Percentiles rank a stretch among this genome's conserved stretches.
Conservation (phyloP, 1,139 yeast genomes). For the Diutina mesorugosa region DNA sequence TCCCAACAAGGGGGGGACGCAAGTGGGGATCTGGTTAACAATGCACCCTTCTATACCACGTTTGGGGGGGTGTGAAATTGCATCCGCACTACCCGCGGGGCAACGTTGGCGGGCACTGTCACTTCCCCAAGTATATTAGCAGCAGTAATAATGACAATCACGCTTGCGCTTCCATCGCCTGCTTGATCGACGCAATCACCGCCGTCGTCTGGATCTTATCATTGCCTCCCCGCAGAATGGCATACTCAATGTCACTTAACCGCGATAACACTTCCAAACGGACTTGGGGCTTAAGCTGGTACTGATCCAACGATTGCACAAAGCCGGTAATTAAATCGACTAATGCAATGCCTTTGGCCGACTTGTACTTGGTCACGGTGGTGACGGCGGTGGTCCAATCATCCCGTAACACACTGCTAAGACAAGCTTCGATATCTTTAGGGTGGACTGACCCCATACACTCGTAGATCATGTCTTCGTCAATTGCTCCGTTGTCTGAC, state of each 20-base stretch:
- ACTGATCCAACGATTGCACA: slow-evolving; percentile 50
- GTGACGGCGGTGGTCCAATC: slow-evolving; percentile 76
- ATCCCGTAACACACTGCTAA: slow-evolving; percentile 68
- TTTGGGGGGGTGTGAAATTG: not conserved
- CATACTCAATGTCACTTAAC: slow-evolving; percentile 78
- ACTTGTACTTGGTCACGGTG: slow-evolving; percentile 52
- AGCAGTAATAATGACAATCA: not conserved
- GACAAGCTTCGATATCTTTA: slow-evolving; percentile 58
- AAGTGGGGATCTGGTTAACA: not conserved
- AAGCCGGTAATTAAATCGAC: slow-evolving; percentile 75
- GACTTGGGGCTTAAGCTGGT: slow-evolving; percentile 51
- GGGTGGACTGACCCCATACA: slow-evolving; percentile 97
- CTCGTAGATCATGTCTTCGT: slow-evolving; percentile 70
- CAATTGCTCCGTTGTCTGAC: slow-evolving; percentile 34
- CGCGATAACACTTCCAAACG: slow-evolving; percentile 55
- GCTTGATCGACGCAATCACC: slow-evolving; percentile 74
- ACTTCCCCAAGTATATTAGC: too few species aligned
- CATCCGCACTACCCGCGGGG: not conserved
- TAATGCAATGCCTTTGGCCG: slow-evolving; percentile 73
- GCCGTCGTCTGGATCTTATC: slow-evolving; percentile 88
- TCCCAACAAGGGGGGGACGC: not conserved
- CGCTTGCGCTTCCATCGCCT: slow-evolving; percentile 26
- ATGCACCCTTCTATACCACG: not conserved
- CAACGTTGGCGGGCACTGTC: not conserved
- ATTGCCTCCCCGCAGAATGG: slow-evolving; percentile 84